Conservation (phyloP, 352 stramenopile genomes). For the Phytophthora citrophthora region DNA sequence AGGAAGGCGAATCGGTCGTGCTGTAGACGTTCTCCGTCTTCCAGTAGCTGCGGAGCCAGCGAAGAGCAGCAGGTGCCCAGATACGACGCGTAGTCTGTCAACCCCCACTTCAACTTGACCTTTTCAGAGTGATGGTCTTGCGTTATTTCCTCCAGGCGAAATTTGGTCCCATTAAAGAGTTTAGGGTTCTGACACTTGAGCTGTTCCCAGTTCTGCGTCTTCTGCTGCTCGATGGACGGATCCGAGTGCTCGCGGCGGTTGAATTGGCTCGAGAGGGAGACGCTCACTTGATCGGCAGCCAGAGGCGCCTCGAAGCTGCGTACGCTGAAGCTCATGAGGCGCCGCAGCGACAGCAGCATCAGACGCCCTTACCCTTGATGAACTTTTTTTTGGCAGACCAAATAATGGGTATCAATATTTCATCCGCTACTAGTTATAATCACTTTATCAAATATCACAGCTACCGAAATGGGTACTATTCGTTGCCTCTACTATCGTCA, state of each 20-base stretch:
- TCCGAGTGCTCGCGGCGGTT: conserved; percentile 58
- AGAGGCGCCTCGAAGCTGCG: conserved; percentile 37
- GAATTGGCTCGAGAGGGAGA: conserved; percentile 52
- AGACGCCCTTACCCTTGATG: conserved; percentile 55
- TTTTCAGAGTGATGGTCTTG: background rate
- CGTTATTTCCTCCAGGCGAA: conserved; percentile 37
- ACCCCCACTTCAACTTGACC: conserved; percentile 47
- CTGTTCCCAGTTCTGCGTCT: conserved; percentile 49
- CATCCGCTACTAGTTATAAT: conserved; percentile 90
- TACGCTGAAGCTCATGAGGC: conserved; percentile 54
- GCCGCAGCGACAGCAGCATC: conserved; percentile 36
- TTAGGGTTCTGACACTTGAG: conserved; percentile 38
- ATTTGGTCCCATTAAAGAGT: conserved; percentile 85
- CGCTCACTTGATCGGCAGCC: conserved; percentile 37
- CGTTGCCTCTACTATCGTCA: too few relatives aligned
- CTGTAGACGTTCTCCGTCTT: conserved; percentile 33
- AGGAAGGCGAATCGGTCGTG: conserved; percentile 59
- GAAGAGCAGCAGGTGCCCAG: conserved; percentile 74
- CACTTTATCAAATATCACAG: too few relatives aligned
- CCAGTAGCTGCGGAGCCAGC: conserved; percentile 39
- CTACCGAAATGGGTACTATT: too few relatives aligned
- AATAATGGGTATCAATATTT: conserved; percentile 15
- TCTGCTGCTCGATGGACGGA: conserved; percentile 37
- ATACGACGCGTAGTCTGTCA: conserved; percentile 83
- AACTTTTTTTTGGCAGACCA: too few relatives aligned